Conservation (phyloP, 192 early-diverging fungal genomes). For the Coemansia sp. region DNA sequence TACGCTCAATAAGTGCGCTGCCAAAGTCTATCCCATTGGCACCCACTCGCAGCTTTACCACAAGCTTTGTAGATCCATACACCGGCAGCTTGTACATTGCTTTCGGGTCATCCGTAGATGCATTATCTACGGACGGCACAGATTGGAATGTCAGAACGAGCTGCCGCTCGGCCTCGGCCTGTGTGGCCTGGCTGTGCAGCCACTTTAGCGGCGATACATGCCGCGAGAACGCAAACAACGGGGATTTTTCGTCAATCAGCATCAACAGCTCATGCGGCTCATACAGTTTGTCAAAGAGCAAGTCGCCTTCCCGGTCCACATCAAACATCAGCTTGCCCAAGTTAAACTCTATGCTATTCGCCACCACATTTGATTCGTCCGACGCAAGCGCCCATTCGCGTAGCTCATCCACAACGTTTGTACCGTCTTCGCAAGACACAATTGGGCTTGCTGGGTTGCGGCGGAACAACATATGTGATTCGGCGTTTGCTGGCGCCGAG, state of each 20-base stretch:
- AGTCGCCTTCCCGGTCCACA: slow-evolving; percentile 12
- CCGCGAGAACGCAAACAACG: slow-evolving; percentile 37
- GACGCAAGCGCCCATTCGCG: slow-evolving; percentile 8
- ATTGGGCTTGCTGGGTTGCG: neutral
- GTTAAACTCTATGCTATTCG: slow-evolving; percentile 7
- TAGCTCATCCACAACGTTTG: slow-evolving; percentile 9
- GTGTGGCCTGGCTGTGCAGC: slow-evolving; percentile 14
- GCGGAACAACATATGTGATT: slow-evolving; percentile 17
- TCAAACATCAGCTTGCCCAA: slow-evolving; percentile 44
- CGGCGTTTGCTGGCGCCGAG: slow-evolving; percentile 1
- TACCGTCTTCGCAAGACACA: neutral
- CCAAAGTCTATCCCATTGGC: slow-evolving; percentile 12
- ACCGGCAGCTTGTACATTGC: slow-evolving; percentile 16
- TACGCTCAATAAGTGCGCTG: slow-evolving; percentile 6
- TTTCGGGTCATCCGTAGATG: slow-evolving; percentile 1
- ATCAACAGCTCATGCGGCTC: slow-evolving; percentile 20
- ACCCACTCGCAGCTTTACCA: slow-evolving; percentile 16
- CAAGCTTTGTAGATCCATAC: slow-evolving; percentile 12
- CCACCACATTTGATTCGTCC: neutral
- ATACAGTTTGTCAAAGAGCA: slow-evolving; percentile 13
- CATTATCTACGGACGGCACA: neutral
- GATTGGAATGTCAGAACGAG: slow-evolving; percentile 18
- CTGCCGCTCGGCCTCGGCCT: slow-evolving; percentile 8
- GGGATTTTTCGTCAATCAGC: slow-evolving; percentile 10
- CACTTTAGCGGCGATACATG: slow-evolving; percentile 38